These are phyloP conservation scores for Globisporangium paroecandrum DNA, from an alignment of 352 stramenopile species.

Conservation along the genomic window DNA sequence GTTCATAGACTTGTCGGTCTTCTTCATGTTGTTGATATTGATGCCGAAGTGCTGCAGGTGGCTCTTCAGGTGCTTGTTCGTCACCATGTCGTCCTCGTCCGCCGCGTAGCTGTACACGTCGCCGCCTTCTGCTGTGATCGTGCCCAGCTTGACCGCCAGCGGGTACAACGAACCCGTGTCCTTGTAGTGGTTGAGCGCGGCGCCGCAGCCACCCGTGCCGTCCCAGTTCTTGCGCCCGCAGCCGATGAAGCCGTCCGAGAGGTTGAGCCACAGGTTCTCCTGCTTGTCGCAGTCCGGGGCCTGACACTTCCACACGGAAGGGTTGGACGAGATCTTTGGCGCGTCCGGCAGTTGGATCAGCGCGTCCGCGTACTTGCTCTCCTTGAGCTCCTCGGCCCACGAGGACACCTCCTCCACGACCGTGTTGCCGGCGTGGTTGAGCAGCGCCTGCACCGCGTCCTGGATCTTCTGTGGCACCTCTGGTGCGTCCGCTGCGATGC, in stretches of 20 bases:
- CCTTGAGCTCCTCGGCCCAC: slow-evolving; percentile 80
- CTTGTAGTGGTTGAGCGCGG: slow-evolving; percentile 95
- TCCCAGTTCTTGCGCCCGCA: slow-evolving; percentile 94
- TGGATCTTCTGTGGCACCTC: slow-evolving; percentile 46
- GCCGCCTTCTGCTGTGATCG: slow-evolving; percentile 93
- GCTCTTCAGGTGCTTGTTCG: slow-evolving; percentile 92
- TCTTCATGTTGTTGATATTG: slow-evolving; percentile 90
- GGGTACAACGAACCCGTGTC: slow-evolving; percentile 93
- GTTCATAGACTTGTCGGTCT: slow-evolving; percentile 98
- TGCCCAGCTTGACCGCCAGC: slow-evolving; percentile 97
- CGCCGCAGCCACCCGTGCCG: slow-evolving; percentile 94
- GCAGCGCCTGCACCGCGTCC: slow-evolving; percentile 55
- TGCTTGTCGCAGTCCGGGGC: slow-evolving; percentile 93
- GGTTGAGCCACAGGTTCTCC: slow-evolving; percentile 99
- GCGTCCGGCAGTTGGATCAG: slow-evolving; percentile 60
- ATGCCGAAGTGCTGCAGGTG: slow-evolving; percentile 96
- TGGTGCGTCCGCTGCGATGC: slow-evolving; percentile 30
- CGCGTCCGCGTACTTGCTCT: slow-evolving; percentile 74
- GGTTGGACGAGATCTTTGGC: slow-evolving; percentile 68
- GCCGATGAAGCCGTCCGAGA: slow-evolving; percentile 89
- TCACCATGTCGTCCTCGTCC: slow-evolving; percentile 97
- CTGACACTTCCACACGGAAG: slow-evolving; percentile 76
- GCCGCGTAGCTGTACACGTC: slow-evolving; percentile 98
- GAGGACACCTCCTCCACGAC: slow-evolving; percentile 75
- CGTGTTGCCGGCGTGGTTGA: slow-evolving; percentile 72